phyloP scores from a whole-genome alignment of 2,329 filamentous ascomycete genomes.

The Fusarium pseudograminearum region DNA sequence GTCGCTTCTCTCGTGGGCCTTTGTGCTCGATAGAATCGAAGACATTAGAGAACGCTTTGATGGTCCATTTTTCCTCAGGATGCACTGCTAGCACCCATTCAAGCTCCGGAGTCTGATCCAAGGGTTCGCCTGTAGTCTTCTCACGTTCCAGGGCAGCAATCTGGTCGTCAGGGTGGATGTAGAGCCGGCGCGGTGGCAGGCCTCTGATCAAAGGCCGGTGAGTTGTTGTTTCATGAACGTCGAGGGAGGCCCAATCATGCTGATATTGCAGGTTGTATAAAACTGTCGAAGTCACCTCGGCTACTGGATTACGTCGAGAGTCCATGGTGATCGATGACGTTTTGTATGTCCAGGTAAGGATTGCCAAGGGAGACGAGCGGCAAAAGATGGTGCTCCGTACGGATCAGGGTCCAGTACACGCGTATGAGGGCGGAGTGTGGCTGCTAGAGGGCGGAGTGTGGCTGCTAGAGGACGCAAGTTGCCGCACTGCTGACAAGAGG shows the following conservation, averaged over 20 bases:
- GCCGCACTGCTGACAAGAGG: neutral
- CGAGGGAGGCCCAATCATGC: conserved; percentile 77
- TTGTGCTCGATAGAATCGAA: conserved; percentile 72
- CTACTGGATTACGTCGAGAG: conserved; percentile 26
- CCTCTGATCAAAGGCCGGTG: conserved; percentile 76
- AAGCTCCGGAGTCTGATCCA: conserved; percentile 65
- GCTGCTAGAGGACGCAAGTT: neutral
- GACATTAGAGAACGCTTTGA: conserved; percentile 73
- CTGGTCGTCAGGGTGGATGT: conserved; percentile 86
- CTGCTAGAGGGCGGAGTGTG: conserved; percentile 8
- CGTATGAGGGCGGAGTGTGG: conserved; percentile 13
- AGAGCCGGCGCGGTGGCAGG: conserved; percentile 77
- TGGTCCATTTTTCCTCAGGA: conserved; percentile 77
- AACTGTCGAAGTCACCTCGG: conserved; percentile 60
- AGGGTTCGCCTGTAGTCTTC: conserved; percentile 59
- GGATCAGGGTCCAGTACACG: conserved; percentile 4
- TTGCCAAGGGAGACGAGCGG: conserved; percentile 10
- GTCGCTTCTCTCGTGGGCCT: conserved; percentile 69
- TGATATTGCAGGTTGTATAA: conserved; percentile 79
- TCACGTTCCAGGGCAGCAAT: conserved; percentile 75
- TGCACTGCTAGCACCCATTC: conserved; percentile 85
- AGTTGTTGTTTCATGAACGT: conserved; percentile 62
- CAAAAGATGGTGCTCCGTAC: neutral
- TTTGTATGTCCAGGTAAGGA: conserved; percentile 11
- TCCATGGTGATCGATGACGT: conserved; percentile 28